Conservation (phyloP, 768 basidiomycete genomes). For the Boletellus sp. region DNA sequence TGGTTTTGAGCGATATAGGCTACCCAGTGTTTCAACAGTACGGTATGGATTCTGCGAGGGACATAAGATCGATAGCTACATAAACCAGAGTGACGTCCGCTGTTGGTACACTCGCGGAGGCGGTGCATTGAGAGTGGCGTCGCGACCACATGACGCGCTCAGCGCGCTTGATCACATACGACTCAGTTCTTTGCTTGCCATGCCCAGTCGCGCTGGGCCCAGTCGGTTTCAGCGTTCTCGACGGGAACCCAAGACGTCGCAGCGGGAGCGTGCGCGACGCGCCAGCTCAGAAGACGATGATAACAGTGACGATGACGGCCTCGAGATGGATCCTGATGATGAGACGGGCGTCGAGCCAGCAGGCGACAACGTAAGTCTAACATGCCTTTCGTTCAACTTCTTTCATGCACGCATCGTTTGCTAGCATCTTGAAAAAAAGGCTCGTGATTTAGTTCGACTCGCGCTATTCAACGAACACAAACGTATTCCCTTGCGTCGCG, state of each 20-base stretch:
- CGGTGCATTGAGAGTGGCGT: too few species aligned
- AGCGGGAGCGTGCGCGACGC: constrained; percentile 27
- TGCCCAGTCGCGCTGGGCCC: constrained; percentile 34
- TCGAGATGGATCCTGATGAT: constrained; percentile 13
- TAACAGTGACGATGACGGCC: constrained; percentile 32
- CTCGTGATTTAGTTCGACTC: constrained; percentile 69
- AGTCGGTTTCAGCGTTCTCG: constrained; percentile 36
- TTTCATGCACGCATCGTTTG: not conserved
- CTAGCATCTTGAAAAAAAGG: constrained; percentile 66
- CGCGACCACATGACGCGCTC: too few species aligned
- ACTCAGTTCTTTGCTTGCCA: constrained; percentile 10
- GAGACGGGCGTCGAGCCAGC: constrained; percentile 32
- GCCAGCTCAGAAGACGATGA: constrained; percentile 32
- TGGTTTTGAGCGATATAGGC: too few species aligned
- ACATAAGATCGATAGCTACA: too few species aligned
- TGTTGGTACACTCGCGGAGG: too few species aligned
- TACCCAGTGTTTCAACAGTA: too few species aligned
- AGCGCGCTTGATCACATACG: constrained; percentile 2
- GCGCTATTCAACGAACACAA: constrained; percentile 80
- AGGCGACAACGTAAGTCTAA: constrained; percentile 17
- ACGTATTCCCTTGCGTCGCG: constrained; percentile 61
- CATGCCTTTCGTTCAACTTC: not conserved
- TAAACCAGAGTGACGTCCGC: too few species aligned
- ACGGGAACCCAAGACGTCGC: constrained; percentile 35
- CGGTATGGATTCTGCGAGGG: too few species aligned